Evolutionary conservation across 1,139 yeast genomes (phyloP).

Genomic region (Kodamaea sp.): DNA sequence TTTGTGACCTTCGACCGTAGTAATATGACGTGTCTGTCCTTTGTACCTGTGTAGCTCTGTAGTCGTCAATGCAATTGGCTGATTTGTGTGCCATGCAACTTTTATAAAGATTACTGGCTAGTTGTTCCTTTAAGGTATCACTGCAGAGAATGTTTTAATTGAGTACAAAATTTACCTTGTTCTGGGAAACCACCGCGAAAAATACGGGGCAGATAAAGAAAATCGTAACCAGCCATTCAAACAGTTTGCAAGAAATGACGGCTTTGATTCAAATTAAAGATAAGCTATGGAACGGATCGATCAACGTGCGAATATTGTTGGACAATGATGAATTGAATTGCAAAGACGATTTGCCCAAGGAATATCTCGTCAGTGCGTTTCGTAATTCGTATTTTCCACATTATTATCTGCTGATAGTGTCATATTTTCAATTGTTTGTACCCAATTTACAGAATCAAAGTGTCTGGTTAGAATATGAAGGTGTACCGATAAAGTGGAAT

Average conservation of each 20-base stretch:
- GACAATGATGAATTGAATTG: constrained; percentile 3
- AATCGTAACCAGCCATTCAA: too few species aligned
- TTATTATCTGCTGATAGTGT: constrained; percentile 37
- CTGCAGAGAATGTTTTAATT: too few species aligned
- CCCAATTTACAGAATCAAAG: constrained; percentile 29
- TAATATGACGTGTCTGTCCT: too few species aligned
- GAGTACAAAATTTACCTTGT: too few species aligned
- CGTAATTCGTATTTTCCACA: constrained; percentile 61
- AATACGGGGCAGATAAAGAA: too few species aligned
- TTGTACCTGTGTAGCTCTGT: too few species aligned
- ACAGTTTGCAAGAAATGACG: background rate
- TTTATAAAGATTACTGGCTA: too few species aligned
- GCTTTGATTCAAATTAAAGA: constrained; percentile 25
- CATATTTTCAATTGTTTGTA: constrained; percentile 42
- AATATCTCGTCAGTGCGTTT: constrained; percentile 23
- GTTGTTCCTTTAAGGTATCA: constrained; percentile 1
- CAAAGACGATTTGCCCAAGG: constrained; percentile 12
- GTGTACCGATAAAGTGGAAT: constrained; percentile 70
- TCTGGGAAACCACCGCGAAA: too few species aligned
- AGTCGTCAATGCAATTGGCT: too few species aligned
- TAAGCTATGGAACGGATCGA: constrained; percentile 53
- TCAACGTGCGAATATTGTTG: constrained; percentile 38
- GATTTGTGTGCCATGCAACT: too few species aligned
- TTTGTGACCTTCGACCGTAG: too few species aligned
- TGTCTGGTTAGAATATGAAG: constrained; percentile 66